Evolutionary conservation across 2,329 filamentous ascomycete species (phyloP).

Genomic region (Xenoacremonium recifei): DNA sequence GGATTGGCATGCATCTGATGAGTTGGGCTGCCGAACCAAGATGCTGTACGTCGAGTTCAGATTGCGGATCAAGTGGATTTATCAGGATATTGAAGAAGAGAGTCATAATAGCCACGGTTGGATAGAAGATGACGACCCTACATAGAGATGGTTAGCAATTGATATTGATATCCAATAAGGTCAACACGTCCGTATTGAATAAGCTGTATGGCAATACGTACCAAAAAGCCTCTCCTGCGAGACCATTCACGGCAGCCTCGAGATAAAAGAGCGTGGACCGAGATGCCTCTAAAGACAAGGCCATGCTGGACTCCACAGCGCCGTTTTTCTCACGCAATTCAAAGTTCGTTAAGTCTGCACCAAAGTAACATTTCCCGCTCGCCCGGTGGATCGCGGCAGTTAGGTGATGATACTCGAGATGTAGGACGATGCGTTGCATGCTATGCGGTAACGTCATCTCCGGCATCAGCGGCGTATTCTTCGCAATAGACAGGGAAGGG

Average conservation of each 20-base stretch:
- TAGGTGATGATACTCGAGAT: conserved; percentile 55
- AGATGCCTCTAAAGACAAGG: conserved; percentile 53
- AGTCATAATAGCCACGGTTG: conserved; percentile 51
- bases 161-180: no score
- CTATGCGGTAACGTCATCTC: conserved; percentile 30
- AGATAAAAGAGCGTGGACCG: conserved; percentile 53
- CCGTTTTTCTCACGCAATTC: conserved; percentile 33
- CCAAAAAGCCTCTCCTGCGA: conserved; percentile 51
- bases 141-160: background rate
- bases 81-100: conserved; percentile 55
- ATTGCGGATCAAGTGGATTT: conserved; percentile 42
- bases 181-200: no score
- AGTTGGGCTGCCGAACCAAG: conserved; percentile 42
- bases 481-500: conserved; percentile 43
- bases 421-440: conserved; percentile 47
- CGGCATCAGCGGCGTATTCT: conserved; percentile 20
- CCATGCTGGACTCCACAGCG: conserved; percentile 51
- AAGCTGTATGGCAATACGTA: no score
- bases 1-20: conserved; percentile 38
- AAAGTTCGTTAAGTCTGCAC: conserved; percentile 2
- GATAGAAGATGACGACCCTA: conserved; percentile 57
- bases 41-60: conserved; percentile 45
- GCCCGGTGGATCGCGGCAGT: conserved; percentile 55
- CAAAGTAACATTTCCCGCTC: conserved; percentile 44
- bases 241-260: conserved; percentile 37